These are phyloP conservation scores for Fonsecaea pedrosoi DNA, from an alignment of 2,329 filamentous ascomycete genomes.

Conservation along the genomic window DNA sequence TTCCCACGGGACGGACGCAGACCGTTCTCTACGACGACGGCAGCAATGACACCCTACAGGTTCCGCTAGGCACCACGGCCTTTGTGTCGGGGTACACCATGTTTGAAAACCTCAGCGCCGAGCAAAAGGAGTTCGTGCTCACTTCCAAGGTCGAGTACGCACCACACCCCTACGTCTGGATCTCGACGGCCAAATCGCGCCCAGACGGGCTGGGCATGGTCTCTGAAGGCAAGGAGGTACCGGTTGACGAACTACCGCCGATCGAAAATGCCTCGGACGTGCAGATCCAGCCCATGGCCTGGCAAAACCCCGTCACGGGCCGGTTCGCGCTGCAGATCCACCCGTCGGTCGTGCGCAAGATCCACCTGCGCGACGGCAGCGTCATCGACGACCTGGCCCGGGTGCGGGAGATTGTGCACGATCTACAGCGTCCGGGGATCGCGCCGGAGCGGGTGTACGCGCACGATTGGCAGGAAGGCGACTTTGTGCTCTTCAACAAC, in stretches of 20 bases:
- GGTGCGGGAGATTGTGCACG: conserved; percentile 74
- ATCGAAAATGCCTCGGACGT: conserved; percentile 68
- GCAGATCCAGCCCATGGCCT: conserved; percentile 76
- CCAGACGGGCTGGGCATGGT: conserved; percentile 74
- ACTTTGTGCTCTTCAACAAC: conserved; percentile 80
- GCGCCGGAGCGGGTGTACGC: conserved; percentile 71
- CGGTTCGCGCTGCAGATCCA: conserved; percentile 75
- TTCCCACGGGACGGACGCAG: conserved; percentile 70
- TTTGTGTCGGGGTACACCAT: conserved; percentile 75
- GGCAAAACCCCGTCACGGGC: conserved; percentile 76
- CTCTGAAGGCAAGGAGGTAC: conserved; percentile 69
- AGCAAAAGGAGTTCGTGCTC: conserved; percentile 71
- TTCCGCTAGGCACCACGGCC: conserved; percentile 77
- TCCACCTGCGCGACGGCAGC: conserved; percentile 70
- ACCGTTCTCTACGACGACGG: conserved; percentile 76
- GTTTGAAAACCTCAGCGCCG: conserved; percentile 69
- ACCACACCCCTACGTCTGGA: conserved; percentile 82
- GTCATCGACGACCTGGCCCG: conserved; percentile 71
- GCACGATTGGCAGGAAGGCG: conserved; percentile 78
- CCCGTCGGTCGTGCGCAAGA: conserved; percentile 71
- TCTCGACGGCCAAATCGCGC: conserved; percentile 70
- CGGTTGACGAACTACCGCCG: conserved; percentile 65
- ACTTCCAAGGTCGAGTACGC: conserved; percentile 75
- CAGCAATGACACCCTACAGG: conserved; percentile 67
- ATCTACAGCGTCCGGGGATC: conserved; percentile 74